Evolutionary conservation across 2,329 filamentous ascomycete species (phyloP), one percentile per base, ranked within the genome.

Genomic region (Grosmannia huntii): DNA sequence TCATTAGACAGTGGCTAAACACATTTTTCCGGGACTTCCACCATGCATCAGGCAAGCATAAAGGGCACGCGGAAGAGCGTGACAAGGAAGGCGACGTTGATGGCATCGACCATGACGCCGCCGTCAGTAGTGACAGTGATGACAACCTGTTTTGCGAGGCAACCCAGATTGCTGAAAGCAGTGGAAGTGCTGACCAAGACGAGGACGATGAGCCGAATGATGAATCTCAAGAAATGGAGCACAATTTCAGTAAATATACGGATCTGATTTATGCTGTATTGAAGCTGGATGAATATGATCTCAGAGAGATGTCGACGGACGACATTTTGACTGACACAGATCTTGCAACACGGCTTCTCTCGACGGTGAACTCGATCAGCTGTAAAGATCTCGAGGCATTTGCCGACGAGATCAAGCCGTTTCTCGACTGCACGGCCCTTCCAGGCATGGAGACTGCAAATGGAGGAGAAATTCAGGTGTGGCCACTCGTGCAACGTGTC

Each of bases 401-500:
- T 51, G 41, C 58, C 3, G 23, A 9, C 1, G 38, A 46, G 10
- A 56, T 61, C 21, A 53, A 55, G 46, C 54, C 57, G 19, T 61
- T 50, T 46, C 54, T 61, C 0, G 60, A 61, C 31, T 57, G 60
- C 51, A 59, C 55, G 16, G 11, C 56, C 2, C 48, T 58, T 3
- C 53, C 55, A 2, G 58, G 27, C 7, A 33, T 36, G n/a, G 31
- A n/a, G 9, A 21, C 27, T 3, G 28, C n/a, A 16, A 5, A 25
- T 19, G 50, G 48, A 4, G 21, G 23, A 5, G 48, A 50, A 12
- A 50, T 56, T 2, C 19, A 16, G 16, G 62, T 64, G 0, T 75
- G 72, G 72, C 72, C 72, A 0, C 61, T 75, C 1, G 67, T 75
- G 1, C 60, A 68, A 0, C 53, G 65, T 1, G 72, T 74, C 3